Conservation (phyloP, 116 monocot species). For the Iris pallida region DNA sequence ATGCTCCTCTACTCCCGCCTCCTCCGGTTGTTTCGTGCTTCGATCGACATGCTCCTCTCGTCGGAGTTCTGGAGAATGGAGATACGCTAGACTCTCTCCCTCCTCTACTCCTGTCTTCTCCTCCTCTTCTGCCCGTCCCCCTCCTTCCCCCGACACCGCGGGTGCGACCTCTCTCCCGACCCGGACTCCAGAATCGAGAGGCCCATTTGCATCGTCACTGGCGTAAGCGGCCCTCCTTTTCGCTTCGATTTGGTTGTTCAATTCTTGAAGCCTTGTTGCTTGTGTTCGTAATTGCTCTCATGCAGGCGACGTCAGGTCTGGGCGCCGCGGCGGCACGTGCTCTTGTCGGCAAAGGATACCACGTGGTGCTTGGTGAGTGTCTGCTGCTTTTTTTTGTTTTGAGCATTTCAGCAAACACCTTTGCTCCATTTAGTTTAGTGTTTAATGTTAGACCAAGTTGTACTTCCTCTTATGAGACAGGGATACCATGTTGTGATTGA, state of each 20-base stretch:
- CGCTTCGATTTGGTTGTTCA: neutral
- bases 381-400: neutral
- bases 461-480: no score
- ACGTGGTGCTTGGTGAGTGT: conserved; percentile 67
- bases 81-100: conserved; percentile 49
- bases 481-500: no score
- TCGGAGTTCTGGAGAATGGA: conserved; percentile 81
- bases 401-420: conserved; percentile 7
- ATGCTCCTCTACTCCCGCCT: no score
- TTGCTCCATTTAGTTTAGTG: neutral
- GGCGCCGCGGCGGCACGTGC: conserved; percentile 56
- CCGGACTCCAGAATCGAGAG: neutral
- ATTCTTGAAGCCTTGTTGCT: neutral
- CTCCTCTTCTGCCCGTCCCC: conserved; percentile 5
- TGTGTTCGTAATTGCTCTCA: neutral
- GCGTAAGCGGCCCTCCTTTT: conserved; percentile 28
- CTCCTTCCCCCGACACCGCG: conserved; percentile 5
- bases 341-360: conserved; percentile 53
- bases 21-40: no score
- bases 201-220: conserved; percentile 76
- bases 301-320: conserved; percentile 81
- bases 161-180: conserved; percentile 11
- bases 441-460: no score
- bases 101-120: conserved; percentile 35
- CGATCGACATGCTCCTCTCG: conserved; percentile 48